phyloP scores from a whole-genome alignment of 495 filamentous ascomycete species.

The Neurospora sublineolata region DNA sequence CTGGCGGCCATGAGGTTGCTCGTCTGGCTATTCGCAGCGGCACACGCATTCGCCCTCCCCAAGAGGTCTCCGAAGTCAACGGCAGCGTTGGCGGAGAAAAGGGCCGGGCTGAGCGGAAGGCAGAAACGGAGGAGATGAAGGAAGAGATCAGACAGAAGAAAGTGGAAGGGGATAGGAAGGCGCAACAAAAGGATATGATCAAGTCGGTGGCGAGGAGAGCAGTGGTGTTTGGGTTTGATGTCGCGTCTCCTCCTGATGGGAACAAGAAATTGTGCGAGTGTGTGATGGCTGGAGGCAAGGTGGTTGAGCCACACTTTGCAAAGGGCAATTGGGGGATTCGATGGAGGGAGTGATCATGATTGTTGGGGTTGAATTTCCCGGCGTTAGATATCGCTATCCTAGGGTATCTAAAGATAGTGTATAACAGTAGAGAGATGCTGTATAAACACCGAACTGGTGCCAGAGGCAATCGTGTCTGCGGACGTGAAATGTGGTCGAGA shows the following conservation, averaged over 20 bases:
- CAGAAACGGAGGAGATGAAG: slow-evolving; percentile 26
- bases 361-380: background rate
- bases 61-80: slow-evolving; percentile 28
- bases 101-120: slow-evolving; percentile 27
- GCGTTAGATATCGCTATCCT: no score
- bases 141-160: slow-evolving; percentile 19
- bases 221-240: slow-evolving; percentile 34
- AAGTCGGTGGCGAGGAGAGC: slow-evolving; percentile 31
- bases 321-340: slow-evolving; percentile 39
- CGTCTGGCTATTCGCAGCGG: slow-evolving; percentile 9
- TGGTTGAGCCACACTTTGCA: slow-evolving; percentile 33
- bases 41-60: slow-evolving; percentile 24
- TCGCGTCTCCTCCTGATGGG: background rate
- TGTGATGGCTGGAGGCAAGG: slow-evolving; percentile 25
- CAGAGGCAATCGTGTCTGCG: background rate
- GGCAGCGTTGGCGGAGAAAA: slow-evolving; percentile 33
- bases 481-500: background rate
- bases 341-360: slow-evolving; percentile 29
- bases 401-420: no score
- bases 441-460: background rate
- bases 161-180: slow-evolving; percentile 9
- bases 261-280: slow-evolving; percentile 13
- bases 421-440: no score
- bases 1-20: background rate
- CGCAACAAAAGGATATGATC: slow-evolving; percentile 31